Conservation (phyloP, 2,329 filamentous ascomycete genomes). For the Xylariaceae sp. region DNA sequence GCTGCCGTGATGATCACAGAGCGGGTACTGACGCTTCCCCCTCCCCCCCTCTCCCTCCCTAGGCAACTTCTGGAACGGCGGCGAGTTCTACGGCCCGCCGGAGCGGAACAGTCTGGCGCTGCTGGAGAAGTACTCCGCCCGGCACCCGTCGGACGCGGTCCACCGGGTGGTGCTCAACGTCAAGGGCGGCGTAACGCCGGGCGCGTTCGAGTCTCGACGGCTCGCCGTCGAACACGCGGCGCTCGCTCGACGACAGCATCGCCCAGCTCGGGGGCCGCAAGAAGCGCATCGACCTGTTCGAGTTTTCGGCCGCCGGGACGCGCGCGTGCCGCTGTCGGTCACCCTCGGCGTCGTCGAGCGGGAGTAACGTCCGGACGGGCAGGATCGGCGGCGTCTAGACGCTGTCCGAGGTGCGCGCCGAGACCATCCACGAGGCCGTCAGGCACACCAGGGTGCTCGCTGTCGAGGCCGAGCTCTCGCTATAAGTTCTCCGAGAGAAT, state of each 20-base stretch:
- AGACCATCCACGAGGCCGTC: slow-evolving; percentile 29
- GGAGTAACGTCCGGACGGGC: slow-evolving; percentile 31
- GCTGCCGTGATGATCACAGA: too few relatives aligned
- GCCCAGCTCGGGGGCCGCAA: slow-evolving; percentile 34
- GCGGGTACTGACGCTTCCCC: too few relatives aligned
- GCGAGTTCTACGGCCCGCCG: slow-evolving; percentile 46
- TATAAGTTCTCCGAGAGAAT: slow-evolving; percentile 13
- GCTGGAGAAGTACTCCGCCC: slow-evolving; percentile 46
- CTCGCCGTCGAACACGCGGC: slow-evolving; percentile 39
- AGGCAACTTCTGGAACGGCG: slow-evolving; percentile 46
- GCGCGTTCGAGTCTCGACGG: slow-evolving; percentile 32
- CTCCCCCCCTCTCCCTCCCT: too few relatives aligned
- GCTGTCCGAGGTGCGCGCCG: slow-evolving; percentile 31
- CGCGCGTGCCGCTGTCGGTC: slow-evolving; percentile 27
- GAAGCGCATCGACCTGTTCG: slow-evolving; percentile 45
- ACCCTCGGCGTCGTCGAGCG: slow-evolving; percentile 27
- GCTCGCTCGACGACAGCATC: slow-evolving; percentile 42
- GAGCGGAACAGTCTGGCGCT: slow-evolving; percentile 45
- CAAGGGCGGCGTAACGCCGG: slow-evolving; percentile 41
- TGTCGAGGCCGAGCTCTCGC: slow-evolving; percentile 32
- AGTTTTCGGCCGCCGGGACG: slow-evolving; percentile 43
- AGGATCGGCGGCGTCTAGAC: slow-evolving; percentile 33
- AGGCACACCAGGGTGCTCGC: slow-evolving; percentile 26
- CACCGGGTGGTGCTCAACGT: slow-evolving; percentile 47
- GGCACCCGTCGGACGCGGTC: slow-evolving; percentile 49